phyloP scores from a whole-genome alignment of 2,329 filamentous ascomycete genomes.

The Aspergillus sp. region DNA sequence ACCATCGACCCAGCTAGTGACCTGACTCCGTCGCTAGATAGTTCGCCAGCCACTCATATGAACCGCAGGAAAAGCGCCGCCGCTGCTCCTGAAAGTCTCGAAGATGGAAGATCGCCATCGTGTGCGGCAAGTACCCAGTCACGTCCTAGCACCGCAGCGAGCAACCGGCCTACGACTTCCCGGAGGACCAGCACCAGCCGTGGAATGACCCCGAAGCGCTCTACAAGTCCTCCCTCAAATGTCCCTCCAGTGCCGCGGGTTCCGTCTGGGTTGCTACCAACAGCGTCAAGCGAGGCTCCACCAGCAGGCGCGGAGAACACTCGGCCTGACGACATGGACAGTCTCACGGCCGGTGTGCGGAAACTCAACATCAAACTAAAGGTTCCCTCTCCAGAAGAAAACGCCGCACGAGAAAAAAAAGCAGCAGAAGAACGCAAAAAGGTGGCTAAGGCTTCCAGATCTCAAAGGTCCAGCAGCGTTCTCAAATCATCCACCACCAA shows the following conservation, averaged over 20 bases:
- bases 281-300: slow-evolving; percentile 13
- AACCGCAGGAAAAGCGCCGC: slow-evolving; percentile 24
- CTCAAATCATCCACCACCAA: slow-evolving; percentile 3
- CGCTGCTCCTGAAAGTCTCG: slow-evolving; percentile 8
- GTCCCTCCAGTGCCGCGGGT: slow-evolving; percentile 38
- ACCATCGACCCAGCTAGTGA: slow-evolving; percentile 54
- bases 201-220: slow-evolving; percentile 31
- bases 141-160: slow-evolving; percentile 12
- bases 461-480: slow-evolving; percentile 24
- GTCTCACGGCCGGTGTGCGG: slow-evolving; percentile 47
- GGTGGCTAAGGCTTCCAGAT: slow-evolving; percentile 14
- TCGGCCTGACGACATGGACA: slow-evolving; percentile 39
- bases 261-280: slow-evolving; percentile 28
- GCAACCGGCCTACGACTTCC: slow-evolving; percentile 34
- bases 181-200: slow-evolving; percentile 57
- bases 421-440: slow-evolving; percentile 35
- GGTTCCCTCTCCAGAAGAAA: slow-evolving; percentile 51
- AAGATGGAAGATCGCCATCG: slow-evolving; percentile 7
- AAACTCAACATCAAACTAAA: slow-evolving; percentile 52
- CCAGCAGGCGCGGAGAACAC: not conserved
- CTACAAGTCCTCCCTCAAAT: slow-evolving; percentile 27
- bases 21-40: slow-evolving; percentile 28
- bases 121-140: slow-evolving; percentile 8
- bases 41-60: slow-evolving; percentile 16
- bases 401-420: slow-evolving; percentile 47